These are phyloP conservation scores for Citrus inodora DNA, from an alignment of 345 rosid genomes.

Conservation along the genomic window DNA sequence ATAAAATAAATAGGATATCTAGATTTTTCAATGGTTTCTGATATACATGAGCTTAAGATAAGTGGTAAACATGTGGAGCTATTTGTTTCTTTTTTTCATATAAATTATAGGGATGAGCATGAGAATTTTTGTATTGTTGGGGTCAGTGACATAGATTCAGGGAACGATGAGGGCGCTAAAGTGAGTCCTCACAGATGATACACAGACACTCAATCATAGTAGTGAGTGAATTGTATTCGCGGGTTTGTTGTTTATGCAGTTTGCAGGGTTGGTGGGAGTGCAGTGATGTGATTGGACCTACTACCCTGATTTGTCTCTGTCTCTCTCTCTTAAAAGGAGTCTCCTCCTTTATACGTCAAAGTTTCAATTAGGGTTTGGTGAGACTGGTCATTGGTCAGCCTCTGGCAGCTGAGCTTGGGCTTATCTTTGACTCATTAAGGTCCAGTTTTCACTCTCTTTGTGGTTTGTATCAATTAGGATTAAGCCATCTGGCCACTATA, in stretches of 20 bases:
- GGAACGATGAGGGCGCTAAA: not conserved
- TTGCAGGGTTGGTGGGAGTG: not conserved
- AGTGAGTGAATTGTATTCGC: not conserved
- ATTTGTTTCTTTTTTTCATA: too few species aligned
- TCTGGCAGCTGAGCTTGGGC: not conserved
- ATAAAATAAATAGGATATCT: too few species aligned
- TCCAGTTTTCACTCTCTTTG: not conserved
- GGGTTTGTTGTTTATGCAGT: not conserved
- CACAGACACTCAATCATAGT: too few species aligned
- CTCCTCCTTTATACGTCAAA: not conserved
- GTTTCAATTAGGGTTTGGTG: constrained; percentile 3
- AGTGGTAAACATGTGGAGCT: not conserved
- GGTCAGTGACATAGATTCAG: constrained; percentile 7
- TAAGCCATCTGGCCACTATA: too few species aligned
- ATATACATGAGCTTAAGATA: too few species aligned
- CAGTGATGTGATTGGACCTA: constrained; percentile 11
- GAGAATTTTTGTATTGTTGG: not conserved
- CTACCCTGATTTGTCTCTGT: not conserved
- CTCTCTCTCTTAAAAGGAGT: not conserved
- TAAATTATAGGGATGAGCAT: not conserved
- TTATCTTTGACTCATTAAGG: not conserved
- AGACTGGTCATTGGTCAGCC: not conserved
- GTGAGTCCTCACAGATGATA: not conserved
- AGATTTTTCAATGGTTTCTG: too few species aligned
- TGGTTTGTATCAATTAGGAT: not conserved